These are phyloP conservation scores for Plantago ovata DNA, from an alignment of 257 asterid genomes.

Conservation along the genomic window DNA sequence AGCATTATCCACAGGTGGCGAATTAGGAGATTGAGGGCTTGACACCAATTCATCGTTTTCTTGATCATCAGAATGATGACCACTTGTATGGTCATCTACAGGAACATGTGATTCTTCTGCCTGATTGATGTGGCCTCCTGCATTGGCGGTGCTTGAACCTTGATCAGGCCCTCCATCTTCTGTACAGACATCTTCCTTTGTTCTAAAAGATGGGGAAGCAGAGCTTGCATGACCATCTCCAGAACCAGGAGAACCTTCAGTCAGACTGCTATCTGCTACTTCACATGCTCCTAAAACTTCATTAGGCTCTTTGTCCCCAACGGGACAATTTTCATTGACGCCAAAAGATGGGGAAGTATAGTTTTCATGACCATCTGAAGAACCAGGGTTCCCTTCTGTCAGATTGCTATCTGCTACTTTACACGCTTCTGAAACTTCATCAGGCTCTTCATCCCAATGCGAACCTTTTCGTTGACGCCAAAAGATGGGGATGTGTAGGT, in stretches of 20 bases:
- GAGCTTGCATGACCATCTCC: constrained; percentile 8
- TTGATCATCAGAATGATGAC: constrained; percentile 19
- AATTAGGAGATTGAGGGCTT: constrained; percentile 2
- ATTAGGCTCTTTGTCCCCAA: constrained; percentile 26
- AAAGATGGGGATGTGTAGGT: constrained; percentile 22
- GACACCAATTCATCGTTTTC: constrained; percentile 18
- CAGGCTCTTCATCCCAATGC: too few species aligned
- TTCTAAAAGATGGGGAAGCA: constrained; percentile 6
- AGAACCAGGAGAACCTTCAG: constrained; percentile 25
- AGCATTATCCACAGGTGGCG: not conserved
- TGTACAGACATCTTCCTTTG: constrained; percentile 19
- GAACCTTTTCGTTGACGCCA: too few species aligned
- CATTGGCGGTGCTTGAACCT: constrained; percentile 22
- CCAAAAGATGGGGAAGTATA: constrained; percentile 28
- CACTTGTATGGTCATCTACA: constrained; percentile 16
- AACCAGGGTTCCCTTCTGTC: constrained; percentile 24
- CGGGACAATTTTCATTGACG: constrained; percentile 22
- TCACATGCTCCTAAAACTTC: constrained; percentile 16
- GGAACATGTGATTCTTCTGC: constrained; percentile 25
- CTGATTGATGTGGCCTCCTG: constrained; percentile 17
- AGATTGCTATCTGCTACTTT: not conserved
- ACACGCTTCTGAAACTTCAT: too few species aligned
- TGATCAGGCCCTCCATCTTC: constrained; percentile 26
- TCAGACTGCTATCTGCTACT: constrained; percentile 3
- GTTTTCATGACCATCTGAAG: constrained; percentile 9